phyloP scores from a whole-genome alignment of 148 eudicot genomes.

The Heliosperma pusillum region DNA sequence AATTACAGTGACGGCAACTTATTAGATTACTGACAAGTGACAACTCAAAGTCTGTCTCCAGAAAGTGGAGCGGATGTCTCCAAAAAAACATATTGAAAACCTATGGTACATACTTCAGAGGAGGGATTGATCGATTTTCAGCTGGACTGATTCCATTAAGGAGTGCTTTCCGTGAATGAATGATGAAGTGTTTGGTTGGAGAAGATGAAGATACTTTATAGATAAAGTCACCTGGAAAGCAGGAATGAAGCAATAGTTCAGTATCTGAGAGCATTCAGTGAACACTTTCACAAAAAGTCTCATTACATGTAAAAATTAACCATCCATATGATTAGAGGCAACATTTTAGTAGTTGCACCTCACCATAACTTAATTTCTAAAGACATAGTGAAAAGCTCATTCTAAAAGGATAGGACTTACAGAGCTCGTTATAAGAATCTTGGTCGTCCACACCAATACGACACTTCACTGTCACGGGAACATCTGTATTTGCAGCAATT shows the following conservation, averaged over 20 bases:
- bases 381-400: background rate
- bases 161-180: slow-evolving; percentile 95
- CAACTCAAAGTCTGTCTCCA: background rate
- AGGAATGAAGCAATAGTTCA: slow-evolving; percentile 7
- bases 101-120: slow-evolving; percentile 68
- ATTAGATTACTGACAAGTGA: background rate
- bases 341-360: background rate
- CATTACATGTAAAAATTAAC: background rate
- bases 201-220: slow-evolving; percentile 93
- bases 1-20: background rate
- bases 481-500: slow-evolving; percentile 86
- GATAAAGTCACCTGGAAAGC: slow-evolving; percentile 79
- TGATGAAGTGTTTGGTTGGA: slow-evolving; percentile 88
- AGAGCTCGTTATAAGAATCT: slow-evolving; percentile 92
- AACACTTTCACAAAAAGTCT: background rate
- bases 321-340: background rate
- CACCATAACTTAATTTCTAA: background rate
- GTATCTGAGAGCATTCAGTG: background rate
- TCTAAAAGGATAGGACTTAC: slow-evolving; percentile 42
- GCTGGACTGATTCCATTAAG: slow-evolving; percentile 97
- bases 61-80: too few species aligned
- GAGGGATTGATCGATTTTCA: slow-evolving; percentile 89
- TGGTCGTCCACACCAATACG: slow-evolving; percentile 94
- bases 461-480: slow-evolving; percentile 93
- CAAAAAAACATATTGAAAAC: background rate